Evolutionary conservation across 2,329 filamentous ascomycete genomes (phyloP), one percentile per base, ranked within the genome.

Genomic region (Talaromyces atroroseus): DNA sequence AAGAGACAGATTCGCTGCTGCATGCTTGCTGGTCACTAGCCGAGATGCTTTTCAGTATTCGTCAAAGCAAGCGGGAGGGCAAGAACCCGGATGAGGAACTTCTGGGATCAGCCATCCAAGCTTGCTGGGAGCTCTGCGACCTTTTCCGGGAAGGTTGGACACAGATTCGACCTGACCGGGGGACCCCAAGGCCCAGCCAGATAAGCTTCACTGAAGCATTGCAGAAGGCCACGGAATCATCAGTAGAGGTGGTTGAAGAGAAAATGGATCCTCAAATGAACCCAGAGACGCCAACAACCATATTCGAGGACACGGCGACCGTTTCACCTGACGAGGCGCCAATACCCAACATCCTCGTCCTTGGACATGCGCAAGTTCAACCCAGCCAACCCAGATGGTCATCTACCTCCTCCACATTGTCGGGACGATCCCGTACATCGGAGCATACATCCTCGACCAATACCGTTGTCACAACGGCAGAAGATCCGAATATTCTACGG

Each of bases 121-220:
- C 92, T 14, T 96, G 92, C 70, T 96, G 90, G 90, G 91, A 96
- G 63, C 81, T 96, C 5, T 95, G 90, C 69, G 90, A 96, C 73
- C 84, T 96, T 54, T 96, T 96, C 77, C 83, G 90, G 49, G 89
- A 94, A 74, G 90, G 90, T 18, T 96, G 92, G 90, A 90, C 89
- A 3, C 89, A 94, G 64, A 84, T 94, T 48, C 84, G 90, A 53
- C 90, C 92, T 4, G 91, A 96, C 59, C 81, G 91, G 54, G 88
- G 88, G 46, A 96, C 92, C 1, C 92, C 92, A 14, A 82, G 90
- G 38, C 89, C 91, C 1, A 89, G 82, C 55, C 90, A 95, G 68
- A 82, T 86, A 11, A 86, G 80, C 50, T 95, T 95, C 67, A 83
- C 85, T n/a, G 76, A 81, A 62, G 70, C 72, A 23, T 74, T 78